These are phyloP conservation scores for Hyphopichia homilentoma DNA, from an alignment of 805 yeast genomes.

Conservation along the genomic window DNA sequence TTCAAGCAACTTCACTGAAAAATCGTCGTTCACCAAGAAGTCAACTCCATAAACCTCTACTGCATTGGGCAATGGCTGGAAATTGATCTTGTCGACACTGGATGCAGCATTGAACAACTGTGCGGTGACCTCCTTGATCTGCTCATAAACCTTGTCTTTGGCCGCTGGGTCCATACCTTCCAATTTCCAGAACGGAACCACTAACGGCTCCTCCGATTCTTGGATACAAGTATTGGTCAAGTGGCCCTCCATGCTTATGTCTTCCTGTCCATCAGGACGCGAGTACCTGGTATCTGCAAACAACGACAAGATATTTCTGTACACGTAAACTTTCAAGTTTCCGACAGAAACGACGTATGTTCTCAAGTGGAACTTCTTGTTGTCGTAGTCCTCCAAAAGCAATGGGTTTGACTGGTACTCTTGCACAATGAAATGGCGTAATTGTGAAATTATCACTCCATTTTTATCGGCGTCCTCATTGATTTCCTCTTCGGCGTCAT, in stretches of 20 bases:
- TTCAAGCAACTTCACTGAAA: conserved; percentile 64
- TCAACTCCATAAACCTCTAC: conserved; percentile 89
- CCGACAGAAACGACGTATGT: conserved; percentile 78
- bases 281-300: conserved; percentile 62
- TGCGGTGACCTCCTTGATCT: conserved; percentile 57
- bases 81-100: conserved; percentile 76
- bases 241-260: conserved; percentile 62
- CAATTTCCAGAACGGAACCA: conserved; percentile 62
- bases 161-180: conserved; percentile 33
- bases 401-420: conserved; percentile 71
- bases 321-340: conserved; percentile 73
- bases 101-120: conserved; percentile 82
- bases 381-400: conserved; percentile 53
- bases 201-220: conserved; percentile 47
- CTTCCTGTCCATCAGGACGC: conserved; percentile 24
- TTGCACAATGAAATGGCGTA: conserved; percentile 89
- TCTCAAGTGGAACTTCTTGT: conserved; percentile 85
- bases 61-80: conserved; percentile 75
- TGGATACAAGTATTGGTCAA: conserved; percentile 94
- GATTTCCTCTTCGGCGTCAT: conserved; percentile 42
- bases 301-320: conserved; percentile 72
- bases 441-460: conserved; percentile 79
- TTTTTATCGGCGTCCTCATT: conserved; percentile 34
- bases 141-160: conserved; percentile 43
- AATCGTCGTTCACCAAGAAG: conserved; percentile 62